Base-by-base conservation (phyloP, 805 yeast species). In the Allodekkera sacchari region DNA sequence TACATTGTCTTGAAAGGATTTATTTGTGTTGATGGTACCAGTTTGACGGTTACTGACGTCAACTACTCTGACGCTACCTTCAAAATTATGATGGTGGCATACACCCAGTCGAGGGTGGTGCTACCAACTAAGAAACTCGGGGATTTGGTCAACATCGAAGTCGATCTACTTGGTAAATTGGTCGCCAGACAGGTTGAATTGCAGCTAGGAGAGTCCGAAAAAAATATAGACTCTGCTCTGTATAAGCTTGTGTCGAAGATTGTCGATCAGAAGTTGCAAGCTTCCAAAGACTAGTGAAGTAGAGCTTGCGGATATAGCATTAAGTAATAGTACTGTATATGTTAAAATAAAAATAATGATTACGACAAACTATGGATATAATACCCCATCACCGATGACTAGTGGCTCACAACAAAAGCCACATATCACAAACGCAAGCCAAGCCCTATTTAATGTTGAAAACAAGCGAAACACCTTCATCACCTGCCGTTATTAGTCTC, bases 1-100 rank as follows among this genome's bases (percentile, higher is more conserved):
- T 92, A 79, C 53, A 79, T 92, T 38, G 97, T 92, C 8, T 94
- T 85, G 51, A 92, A 92, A 59, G 99, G 99, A 4, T 92, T 89
- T 49, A 80, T 92, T 36, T 75, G 92, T 17, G 60, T 92, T 12
- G 98, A 92, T 52, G 99, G 99, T 22, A 81, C 95, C 1, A 83
- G 95, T 15, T 66, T 92, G 42, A 92, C 99, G 0, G 78, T 92
- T 8, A 84, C 89, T 0, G 65, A 64, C 17, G 96, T 88, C 4
- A 77, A 87, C 50, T 74, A 77, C 44, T 50, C 44, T 5, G 57
- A 51, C 5, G 57, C 52, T 17, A 67, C 71, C 12, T 92, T 92
- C 48, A 72, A 83, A 30, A 84, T 92, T 33, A 83, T 88, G 80
- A 78, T 92, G 80, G 82, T 92, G 35, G 80, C 83, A 25, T 88